A percentile compares a stretch with the other conserved stretches of the same genome.
Evolutionary conservation across 352 stramenopile genomes (phyloP).

Genomic region (Phytopythium mirpurense): DNA sequence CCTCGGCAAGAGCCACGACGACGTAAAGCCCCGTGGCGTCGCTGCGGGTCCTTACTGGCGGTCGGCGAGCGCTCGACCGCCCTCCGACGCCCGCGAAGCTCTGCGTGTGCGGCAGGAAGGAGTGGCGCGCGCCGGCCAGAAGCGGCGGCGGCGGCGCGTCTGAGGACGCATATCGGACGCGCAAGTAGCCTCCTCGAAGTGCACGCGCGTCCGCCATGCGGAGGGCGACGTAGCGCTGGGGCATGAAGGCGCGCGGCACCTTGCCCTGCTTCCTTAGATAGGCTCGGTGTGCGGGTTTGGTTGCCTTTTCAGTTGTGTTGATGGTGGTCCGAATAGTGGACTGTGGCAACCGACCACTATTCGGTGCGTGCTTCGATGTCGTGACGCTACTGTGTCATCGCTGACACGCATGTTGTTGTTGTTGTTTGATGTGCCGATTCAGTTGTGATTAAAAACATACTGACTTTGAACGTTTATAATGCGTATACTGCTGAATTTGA

Average conservation of each 20-base stretch:
- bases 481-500: no score
- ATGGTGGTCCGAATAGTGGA: no score
- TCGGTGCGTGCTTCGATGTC: background rate
- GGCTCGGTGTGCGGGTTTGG: background rate
- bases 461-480: no score
- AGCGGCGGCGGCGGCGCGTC: background rate
- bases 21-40: background rate
- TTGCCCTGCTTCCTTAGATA: no score
- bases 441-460: no score
- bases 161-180: background rate
- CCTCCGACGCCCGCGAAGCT: background rate
- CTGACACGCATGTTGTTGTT: background rate
- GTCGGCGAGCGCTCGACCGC: background rate
- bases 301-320: conserved; percentile 1
- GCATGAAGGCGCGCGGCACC: no score
- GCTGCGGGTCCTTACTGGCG: background rate
- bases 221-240: conserved; percentile 22
- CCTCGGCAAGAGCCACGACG: background rate
- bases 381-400: no score
- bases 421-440: no score
- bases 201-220: conserved; percentile 24
- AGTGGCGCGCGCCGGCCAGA: background rate
- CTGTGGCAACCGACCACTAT: background rate
- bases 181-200: conserved; percentile 10
- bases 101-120: conserved; percentile 1